Evolutionary conservation across 2,329 filamentous ascomycete genomes (phyloP).

Genomic region (Colletotrichum sp.): DNA sequence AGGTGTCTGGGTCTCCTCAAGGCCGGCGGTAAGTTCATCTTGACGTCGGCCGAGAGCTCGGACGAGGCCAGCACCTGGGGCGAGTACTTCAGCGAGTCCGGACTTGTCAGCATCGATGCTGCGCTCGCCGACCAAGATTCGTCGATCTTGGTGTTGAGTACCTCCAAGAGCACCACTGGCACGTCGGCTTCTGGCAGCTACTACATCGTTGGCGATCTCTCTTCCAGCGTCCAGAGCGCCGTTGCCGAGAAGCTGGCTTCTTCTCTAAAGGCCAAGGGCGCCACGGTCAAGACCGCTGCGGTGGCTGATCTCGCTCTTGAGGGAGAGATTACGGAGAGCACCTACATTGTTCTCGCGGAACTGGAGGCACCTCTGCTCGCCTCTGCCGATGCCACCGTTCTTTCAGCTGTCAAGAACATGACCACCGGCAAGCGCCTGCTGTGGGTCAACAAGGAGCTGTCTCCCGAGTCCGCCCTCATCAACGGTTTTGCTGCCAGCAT

Average conservation of each 20-base stretch:
- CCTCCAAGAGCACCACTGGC: not conserved
- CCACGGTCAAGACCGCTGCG: not conserved
- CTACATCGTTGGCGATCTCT: not conserved
- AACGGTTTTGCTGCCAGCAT: conserved; percentile 3
- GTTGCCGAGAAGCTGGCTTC: not conserved
- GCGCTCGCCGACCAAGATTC: conserved; percentile 21
- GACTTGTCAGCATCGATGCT: conserved; percentile 41
- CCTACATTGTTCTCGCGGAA: not conserved
- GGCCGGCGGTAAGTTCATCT: conserved; percentile 31
- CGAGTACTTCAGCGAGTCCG: conserved; percentile 29
- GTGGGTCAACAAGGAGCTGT: conserved; percentile 1
- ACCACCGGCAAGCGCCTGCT: not conserved
- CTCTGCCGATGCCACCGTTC: not conserved
- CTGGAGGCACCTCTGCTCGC: not conserved
- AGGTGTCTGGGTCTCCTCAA: conserved; percentile 28
- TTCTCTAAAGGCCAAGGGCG: not conserved
- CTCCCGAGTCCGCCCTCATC: not conserved
- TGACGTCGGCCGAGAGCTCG: conserved; percentile 25
- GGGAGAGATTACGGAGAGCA: not conserved
- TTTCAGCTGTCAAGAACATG: not conserved
- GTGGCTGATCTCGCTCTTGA: not conserved
- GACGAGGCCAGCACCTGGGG: conserved; percentile 20
- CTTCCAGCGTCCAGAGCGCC: not conserved
- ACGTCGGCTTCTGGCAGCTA: not conserved
- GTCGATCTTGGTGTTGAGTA: not conserved